Evolutionary conservation across 2,329 filamentous ascomycete species (phyloP).

Genomic region (Aspergillus tamarii): DNA sequence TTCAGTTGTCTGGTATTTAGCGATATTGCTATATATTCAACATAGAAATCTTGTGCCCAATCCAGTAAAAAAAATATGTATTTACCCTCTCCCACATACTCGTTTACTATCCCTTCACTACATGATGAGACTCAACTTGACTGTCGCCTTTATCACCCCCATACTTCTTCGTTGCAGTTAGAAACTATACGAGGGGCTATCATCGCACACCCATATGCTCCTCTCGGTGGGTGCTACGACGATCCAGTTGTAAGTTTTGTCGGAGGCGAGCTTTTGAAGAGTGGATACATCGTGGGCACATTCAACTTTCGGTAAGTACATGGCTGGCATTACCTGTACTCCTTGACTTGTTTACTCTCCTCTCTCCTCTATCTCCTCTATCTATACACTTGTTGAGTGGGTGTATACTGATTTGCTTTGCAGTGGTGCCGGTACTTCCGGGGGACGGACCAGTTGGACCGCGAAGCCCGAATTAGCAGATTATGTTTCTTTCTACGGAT

Average conservation of each 20-base stretch:
- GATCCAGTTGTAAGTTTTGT: conserved; percentile 75
- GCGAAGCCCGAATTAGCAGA: conserved; percentile 78
- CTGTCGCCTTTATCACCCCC: conserved; percentile 81
- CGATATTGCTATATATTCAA: conserved; percentile 26
- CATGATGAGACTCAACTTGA: conserved; percentile 76
- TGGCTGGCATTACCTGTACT: too few relatives aligned
- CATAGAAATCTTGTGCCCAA: neutral
- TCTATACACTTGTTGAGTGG: neutral
- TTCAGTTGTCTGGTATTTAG: neutral
- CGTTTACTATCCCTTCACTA: conserved; percentile 81
- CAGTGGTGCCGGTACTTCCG: conserved; percentile 76
- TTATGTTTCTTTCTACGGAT: conserved; percentile 80
- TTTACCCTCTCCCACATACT: conserved; percentile 45
- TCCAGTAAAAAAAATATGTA: conserved; percentile 27
- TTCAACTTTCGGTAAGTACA: conserved; percentile 84
- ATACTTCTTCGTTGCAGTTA: conserved; percentile 24
- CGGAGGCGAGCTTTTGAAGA: conserved; percentile 65
- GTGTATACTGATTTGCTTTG: conserved; percentile 17
- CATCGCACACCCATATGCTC: conserved; percentile 88
- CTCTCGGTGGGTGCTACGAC: conserved; percentile 82
- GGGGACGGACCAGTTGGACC: conserved; percentile 84
- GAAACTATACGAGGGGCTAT: conserved; percentile 58
- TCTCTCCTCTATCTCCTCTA: neutral
- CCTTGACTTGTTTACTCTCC: neutral
- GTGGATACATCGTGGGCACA: conserved; percentile 76